These are phyloP conservation scores for Catunica adiposa DNA, from an alignment of 2,329 filamentous ascomycete species.

Conservation along the genomic window DNA sequence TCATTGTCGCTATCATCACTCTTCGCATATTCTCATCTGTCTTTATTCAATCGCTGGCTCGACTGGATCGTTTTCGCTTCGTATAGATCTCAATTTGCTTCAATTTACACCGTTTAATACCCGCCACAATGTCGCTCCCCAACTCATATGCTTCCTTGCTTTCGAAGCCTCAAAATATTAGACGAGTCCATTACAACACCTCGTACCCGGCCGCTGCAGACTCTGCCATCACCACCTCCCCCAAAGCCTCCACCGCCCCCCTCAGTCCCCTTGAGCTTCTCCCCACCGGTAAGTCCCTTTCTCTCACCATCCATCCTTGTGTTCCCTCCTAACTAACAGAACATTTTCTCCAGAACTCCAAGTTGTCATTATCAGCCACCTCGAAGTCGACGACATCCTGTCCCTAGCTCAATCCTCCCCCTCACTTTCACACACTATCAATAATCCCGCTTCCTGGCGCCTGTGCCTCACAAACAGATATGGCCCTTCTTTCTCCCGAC, in stretches of 20 bases:
- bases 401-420: slow-evolving; percentile 73
- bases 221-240: too few species aligned
- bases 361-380: slow-evolving; percentile 78
- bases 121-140: too few species aligned
- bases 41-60: too few species aligned
- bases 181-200: too few species aligned
- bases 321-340: background rate
- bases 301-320: background rate
- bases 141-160: too few species aligned
- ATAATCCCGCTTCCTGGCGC: slow-evolving; percentile 83
- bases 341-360: slow-evolving; percentile 53
- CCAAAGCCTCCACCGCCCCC: background rate
- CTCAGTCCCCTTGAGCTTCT: background rate
- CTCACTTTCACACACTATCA: slow-evolving; percentile 73
- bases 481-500: slow-evolving; percentile 33
- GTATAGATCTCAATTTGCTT: too few species aligned
- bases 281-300: background rate
- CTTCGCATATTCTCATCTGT: too few species aligned
- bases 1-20: too few species aligned
- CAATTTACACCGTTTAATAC: too few species aligned
- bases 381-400: slow-evolving; percentile 70
- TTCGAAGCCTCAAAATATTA: too few species aligned
- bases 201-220: too few species aligned
- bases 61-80: too few species aligned
- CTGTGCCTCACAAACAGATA: slow-evolving; percentile 87